phyloP scores from a whole-genome alignment of 306 rosid species.

The Casuarina glauca region DNA sequence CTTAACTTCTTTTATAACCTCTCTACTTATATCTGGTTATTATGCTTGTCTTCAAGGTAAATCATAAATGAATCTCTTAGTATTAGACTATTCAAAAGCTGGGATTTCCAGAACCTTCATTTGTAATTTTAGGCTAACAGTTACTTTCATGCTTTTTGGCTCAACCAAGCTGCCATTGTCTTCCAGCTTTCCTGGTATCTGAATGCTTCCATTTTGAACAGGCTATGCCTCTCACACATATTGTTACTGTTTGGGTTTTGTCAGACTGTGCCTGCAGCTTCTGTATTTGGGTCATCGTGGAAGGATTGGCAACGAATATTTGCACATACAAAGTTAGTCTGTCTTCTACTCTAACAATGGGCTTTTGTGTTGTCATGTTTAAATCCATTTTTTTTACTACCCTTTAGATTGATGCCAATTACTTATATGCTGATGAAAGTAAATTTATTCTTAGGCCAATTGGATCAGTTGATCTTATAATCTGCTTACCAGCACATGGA shows the following conservation, averaged over 20 bases:
- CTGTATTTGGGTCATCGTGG: constrained; percentile 81
- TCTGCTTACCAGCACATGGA: constrained; percentile 86
- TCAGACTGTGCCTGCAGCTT: constrained; percentile 80
- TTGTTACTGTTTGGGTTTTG: constrained; percentile 13
- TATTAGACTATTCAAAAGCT: not conserved
- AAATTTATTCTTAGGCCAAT: constrained; percentile 50
- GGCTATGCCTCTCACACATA: not conserved
- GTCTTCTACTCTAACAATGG: constrained; percentile 11
- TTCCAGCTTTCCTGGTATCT: not conserved
- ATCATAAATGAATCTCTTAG: not conserved
- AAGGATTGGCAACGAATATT: constrained; percentile 77
- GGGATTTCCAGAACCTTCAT: not conserved
- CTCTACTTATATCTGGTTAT: not conserved
- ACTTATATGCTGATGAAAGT: not conserved
- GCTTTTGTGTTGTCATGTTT: not conserved
- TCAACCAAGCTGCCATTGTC: not conserved
- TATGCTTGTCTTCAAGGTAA: not conserved
- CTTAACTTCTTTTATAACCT: not conserved
- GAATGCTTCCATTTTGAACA: not conserved
- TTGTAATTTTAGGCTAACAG: not conserved
- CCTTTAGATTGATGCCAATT: not conserved
- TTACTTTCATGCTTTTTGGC: not conserved
- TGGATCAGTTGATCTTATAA: constrained; percentile 61
- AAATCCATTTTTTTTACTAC: not conserved
- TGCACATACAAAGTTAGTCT: constrained; percentile 64